Evolutionary conservation across 345 rosid species (phyloP).

Genomic region (Arabidopsis arenosa): DNA sequence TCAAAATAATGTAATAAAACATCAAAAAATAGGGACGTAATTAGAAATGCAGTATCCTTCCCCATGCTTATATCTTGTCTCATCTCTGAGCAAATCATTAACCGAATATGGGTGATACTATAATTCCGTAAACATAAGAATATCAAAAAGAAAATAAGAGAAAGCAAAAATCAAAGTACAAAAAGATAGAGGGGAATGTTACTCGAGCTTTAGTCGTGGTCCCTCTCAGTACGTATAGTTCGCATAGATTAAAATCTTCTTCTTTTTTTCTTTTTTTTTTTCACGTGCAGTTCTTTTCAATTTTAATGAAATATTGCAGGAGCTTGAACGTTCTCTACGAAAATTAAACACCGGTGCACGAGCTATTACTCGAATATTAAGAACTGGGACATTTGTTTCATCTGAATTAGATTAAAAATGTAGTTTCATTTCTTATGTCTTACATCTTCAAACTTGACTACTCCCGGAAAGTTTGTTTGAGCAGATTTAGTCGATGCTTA

Average conservation of each 20-base stretch:
- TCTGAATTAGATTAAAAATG: background rate
- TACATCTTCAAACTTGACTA: background rate
- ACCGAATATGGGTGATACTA: background rate
- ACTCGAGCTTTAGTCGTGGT: slow-evolving; percentile 21
- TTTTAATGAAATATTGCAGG: background rate
- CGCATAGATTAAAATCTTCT: background rate
- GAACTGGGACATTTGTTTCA: background rate
- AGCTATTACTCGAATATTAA: background rate
- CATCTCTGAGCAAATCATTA: background rate
- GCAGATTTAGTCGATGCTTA: too few species aligned
- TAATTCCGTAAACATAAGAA: background rate
- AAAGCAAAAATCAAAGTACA: background rate
- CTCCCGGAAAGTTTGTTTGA: too few species aligned
- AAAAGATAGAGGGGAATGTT: background rate
- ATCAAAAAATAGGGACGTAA: background rate
- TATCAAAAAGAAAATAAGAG: background rate
- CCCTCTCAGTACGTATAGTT: background rate
- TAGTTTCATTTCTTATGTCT: background rate
- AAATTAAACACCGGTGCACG: background rate
- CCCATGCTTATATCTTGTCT: background rate
- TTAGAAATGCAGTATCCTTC: background rate
- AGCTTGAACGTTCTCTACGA: background rate
- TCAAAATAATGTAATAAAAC: background rate
- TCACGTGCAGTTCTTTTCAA: background rate
- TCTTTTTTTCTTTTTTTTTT: background rate